A percentile compares a stretch with the other conserved stretches of the same genome.
Conservation (phyloP, 2,329 filamentous ascomycete genomes). For the Paraphaeosphaeria sporulosa region DNA sequence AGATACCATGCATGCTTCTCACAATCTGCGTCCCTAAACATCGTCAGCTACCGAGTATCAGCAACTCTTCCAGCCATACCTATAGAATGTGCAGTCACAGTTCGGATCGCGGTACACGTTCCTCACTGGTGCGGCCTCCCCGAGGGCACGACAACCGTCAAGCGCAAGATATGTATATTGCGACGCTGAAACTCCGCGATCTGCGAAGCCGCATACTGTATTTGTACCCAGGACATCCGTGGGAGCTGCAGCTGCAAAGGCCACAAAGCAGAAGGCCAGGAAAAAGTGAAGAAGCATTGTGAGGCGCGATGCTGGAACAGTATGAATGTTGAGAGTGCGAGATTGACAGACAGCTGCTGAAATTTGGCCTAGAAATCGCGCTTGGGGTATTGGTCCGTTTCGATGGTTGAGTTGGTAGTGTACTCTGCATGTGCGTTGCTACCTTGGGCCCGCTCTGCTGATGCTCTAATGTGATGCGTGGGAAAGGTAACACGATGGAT, state of each 20-base stretch:
- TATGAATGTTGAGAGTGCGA: background rate
- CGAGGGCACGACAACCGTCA: background rate
- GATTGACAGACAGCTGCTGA: background rate
- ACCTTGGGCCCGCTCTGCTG: background rate
- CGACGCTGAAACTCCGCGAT: background rate
- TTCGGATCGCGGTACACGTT: background rate
- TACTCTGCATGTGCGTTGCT: background rate
- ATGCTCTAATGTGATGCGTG: background rate
- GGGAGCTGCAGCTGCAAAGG: background rate
- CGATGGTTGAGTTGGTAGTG: background rate
- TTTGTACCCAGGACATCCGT: background rate
- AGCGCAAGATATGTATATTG: background rate
- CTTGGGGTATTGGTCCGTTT: background rate
- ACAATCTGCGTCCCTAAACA: background rate
- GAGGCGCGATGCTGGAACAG: background rate
- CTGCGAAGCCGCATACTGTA: slow-evolving; percentile 2
- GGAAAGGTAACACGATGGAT: background rate
- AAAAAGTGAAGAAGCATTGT: background rate
- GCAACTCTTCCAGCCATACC: background rate
- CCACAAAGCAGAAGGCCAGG: background rate
- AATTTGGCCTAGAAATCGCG: background rate
- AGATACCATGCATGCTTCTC: background rate
- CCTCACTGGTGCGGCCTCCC: background rate
- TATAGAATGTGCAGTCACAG: slow-evolving; percentile 3
- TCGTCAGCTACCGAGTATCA: background rate